Evolutionary conservation across 2,329 filamentous ascomycete genomes (phyloP).

Genomic region (Cercospora brassicicola): DNA sequence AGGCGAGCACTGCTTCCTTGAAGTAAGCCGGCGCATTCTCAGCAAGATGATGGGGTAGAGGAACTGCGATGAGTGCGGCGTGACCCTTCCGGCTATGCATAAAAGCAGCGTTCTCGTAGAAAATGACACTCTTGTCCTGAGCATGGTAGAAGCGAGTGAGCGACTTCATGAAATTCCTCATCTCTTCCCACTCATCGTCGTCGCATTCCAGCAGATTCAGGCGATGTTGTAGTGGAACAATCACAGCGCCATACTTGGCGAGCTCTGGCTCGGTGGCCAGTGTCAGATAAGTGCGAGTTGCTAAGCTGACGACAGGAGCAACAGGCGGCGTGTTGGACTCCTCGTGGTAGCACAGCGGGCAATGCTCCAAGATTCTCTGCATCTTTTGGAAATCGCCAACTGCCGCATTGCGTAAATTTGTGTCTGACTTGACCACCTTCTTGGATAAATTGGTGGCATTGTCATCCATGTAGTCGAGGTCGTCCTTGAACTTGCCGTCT

Average conservation of each 20-base stretch:
- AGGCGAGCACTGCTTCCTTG: constrained; percentile 82
- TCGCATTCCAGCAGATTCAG: constrained; percentile 94
- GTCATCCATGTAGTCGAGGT: constrained; percentile 96
- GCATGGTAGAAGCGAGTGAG: constrained; percentile 92
- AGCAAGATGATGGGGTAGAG: constrained; percentile 86
- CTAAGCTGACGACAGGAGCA: constrained; percentile 83
- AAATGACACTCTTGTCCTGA: constrained; percentile 86
- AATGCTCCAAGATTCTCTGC: constrained; percentile 80
- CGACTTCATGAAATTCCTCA: constrained; percentile 98
- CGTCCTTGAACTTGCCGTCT: constrained; percentile 84
- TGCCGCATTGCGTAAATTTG: constrained; percentile 82
- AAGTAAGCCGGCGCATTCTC: constrained; percentile 94
- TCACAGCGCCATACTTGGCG: constrained; percentile 76
- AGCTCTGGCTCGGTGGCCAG: constrained; percentile 88
- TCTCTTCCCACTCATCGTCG: constrained; percentile 98
- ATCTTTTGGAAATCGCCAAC: constrained; percentile 88
- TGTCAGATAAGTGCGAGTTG: constrained; percentile 81
- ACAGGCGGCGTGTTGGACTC: constrained; percentile 69
- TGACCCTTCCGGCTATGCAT: constrained; percentile 72
- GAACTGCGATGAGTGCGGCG: constrained; percentile 80
- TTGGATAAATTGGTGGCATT: constrained; percentile 88
- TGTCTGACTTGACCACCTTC: constrained; percentile 81
- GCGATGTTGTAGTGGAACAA: constrained; percentile 84
- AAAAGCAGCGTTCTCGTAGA: constrained; percentile 93
- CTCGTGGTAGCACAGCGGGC: constrained; percentile 90